A percentile compares a stretch with the other conserved stretches of the same genome.
Evolutionary conservation across 1,139 yeast species (phyloP).

Genomic region (Meyerozyma elateridarum): DNA sequence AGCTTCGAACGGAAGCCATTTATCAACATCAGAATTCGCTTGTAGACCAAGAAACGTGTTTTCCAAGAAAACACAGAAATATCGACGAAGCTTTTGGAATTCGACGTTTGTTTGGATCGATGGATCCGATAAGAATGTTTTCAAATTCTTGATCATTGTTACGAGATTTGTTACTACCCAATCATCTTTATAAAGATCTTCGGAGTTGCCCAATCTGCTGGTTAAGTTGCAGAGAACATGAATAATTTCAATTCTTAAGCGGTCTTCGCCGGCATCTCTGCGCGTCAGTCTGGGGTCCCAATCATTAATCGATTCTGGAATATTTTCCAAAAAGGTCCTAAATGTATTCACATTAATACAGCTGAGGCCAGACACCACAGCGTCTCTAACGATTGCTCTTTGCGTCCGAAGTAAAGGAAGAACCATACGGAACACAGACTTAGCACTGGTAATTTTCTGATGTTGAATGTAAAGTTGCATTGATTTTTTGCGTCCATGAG

Average conservation of each 20-base stretch:
- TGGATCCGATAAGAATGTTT: slow-evolving; percentile 55
- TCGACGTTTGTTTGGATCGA: slow-evolving; percentile 63
- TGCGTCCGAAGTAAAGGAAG: slow-evolving; percentile 73
- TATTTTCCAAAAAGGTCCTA: slow-evolving; percentile 72
- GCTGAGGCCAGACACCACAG: slow-evolving; percentile 81
- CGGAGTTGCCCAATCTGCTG: slow-evolving; percentile 54
- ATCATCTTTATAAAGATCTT: slow-evolving; percentile 55
- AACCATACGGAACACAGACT: slow-evolving; percentile 83
- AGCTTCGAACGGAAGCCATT: slow-evolving; percentile 80
- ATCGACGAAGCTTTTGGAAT: slow-evolving; percentile 72
- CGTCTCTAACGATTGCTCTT: slow-evolving; percentile 72
- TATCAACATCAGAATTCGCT: slow-evolving; percentile 33
- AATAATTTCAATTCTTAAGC: slow-evolving; percentile 69
- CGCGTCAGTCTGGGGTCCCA: slow-evolving; percentile 45
- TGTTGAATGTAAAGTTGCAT: slow-evolving; percentile 80
- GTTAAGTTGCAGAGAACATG: slow-evolving; percentile 72
- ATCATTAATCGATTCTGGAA: slow-evolving; percentile 57
- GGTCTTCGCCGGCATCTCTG: slow-evolving; percentile 39
- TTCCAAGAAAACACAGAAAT: slow-evolving; percentile 75
- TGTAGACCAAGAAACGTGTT: slow-evolving; percentile 56
- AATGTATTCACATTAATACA: slow-evolving; percentile 88
- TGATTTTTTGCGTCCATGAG: slow-evolving; percentile 67
- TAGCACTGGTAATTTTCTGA: slow-evolving; percentile 89
- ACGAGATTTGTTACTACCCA: slow-evolving; percentile 66
- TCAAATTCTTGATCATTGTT: slow-evolving; percentile 59